These are phyloP conservation scores for Zymoseptoria passerinii DNA, from an alignment of 2,329 filamentous ascomycete species.

Conservation along the genomic window DNA sequence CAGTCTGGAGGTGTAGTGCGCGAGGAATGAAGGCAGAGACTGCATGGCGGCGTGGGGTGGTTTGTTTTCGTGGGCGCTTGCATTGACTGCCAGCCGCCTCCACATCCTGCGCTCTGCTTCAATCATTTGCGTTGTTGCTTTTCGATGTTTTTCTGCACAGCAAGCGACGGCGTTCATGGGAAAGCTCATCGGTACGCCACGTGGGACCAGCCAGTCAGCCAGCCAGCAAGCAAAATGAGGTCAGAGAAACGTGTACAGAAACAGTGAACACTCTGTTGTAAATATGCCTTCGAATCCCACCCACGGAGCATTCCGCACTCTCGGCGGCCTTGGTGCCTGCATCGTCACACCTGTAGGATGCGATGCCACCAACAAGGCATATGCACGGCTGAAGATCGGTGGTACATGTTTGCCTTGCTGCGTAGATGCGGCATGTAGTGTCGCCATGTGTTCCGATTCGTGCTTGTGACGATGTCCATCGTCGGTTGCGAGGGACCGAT, in stretches of 20 bases:
- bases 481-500: background rate
- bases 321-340: background rate
- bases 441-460: background rate
- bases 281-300: background rate
- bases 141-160: background rate
- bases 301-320: background rate
- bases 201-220: background rate
- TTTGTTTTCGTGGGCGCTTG: background rate
- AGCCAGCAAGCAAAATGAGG: background rate
- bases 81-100: background rate
- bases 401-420: background rate
- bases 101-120: background rate
- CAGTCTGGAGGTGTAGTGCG: conserved; percentile 16
- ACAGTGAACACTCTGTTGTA: background rate
- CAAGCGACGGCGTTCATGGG: background rate
- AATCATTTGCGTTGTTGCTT: background rate
- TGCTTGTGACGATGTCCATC: background rate
- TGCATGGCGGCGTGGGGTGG: background rate
- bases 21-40: background rate
- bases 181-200: background rate
- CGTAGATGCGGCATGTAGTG: background rate
- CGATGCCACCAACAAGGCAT: background rate
- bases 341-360: background rate
- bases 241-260: background rate
- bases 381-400: background rate